Evolutionary conservation across 1,284 basidiomycete species (phyloP).

Genomic region (Malassezia restricta): DNA sequence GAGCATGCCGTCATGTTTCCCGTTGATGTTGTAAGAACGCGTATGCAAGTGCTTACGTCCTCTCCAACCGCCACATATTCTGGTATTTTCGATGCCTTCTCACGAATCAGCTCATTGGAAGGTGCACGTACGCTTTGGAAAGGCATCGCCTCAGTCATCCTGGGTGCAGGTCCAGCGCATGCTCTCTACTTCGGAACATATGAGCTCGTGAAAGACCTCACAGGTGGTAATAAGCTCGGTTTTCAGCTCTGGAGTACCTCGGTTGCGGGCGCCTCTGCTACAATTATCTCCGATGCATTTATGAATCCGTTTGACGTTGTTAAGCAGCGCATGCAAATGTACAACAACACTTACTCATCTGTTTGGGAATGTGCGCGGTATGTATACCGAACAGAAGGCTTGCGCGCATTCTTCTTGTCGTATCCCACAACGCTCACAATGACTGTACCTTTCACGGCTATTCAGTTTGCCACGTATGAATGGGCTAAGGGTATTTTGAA

Average conservation of each 20-base stretch:
- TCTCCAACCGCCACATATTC: constrained; percentile 72
- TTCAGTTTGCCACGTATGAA: constrained; percentile 95
- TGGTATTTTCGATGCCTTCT: constrained; percentile 75
- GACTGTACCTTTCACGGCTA: constrained; percentile 93
- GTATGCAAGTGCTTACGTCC: constrained; percentile 86
- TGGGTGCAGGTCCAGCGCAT: constrained; percentile 95
- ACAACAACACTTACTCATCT: constrained; percentile 75
- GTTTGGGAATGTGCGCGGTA: constrained; percentile 68
- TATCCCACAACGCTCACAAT: constrained; percentile 91
- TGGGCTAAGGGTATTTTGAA: constrained; percentile 79
- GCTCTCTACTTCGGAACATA: constrained; percentile 95
- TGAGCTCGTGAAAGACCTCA: constrained; percentile 84
- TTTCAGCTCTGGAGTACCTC: constrained; percentile 76
- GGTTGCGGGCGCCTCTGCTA: constrained; percentile 83
- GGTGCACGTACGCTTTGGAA: constrained; percentile 84
- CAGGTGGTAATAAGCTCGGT: constrained; percentile 69
- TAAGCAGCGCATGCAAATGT: constrained; percentile 98
- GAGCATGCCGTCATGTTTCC: constrained; percentile 99
- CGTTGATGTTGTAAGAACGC: constrained; percentile 97
- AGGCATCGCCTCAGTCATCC: constrained; percentile 89
- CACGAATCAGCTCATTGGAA: constrained; percentile 81
- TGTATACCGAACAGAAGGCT: constrained; percentile 74
- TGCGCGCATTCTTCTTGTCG: constrained; percentile 89
- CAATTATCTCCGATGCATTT: constrained; percentile 85
- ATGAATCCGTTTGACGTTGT: constrained; percentile 99